These are phyloP conservation scores for Pontederia crassipes DNA, from an alignment of 176 grass and related monocot genomes.

Conservation along the genomic window DNA sequence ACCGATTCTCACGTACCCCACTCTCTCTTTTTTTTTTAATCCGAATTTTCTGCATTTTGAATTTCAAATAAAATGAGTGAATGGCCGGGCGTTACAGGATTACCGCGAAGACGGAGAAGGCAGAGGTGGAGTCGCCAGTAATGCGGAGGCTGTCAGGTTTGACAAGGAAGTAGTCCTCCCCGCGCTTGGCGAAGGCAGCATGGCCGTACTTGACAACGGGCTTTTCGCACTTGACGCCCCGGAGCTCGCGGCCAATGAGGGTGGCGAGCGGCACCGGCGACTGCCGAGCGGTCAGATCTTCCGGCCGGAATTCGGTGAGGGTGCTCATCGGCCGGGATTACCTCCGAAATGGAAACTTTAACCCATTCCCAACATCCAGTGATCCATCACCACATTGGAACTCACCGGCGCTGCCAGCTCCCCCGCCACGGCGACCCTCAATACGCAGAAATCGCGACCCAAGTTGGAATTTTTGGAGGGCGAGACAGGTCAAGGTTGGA, in stretches of 20 bases:
- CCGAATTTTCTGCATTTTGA: no score
- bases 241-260: conserved; percentile 30
- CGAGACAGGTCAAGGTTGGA: no score
- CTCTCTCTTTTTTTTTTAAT: no score
- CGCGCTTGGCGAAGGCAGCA: conserved; percentile 79
- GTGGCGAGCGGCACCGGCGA: conserved; percentile 1
- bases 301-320: background rate
- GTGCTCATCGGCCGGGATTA: background rate
- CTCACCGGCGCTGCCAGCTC: no score
- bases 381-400: no score
- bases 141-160: conserved; percentile 74
- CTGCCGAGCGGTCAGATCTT: conserved; percentile 1
- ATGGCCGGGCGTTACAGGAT: conserved; percentile 1
- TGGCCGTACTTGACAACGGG: conserved; percentile 65
- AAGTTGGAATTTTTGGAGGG: no score
- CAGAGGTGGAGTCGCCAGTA: conserved; percentile 47
- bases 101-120: conserved; percentile 92
- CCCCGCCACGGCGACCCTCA: no score
- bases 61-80: no score
- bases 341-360: background rate
- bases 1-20: no score
- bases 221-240: conserved; percentile 53
- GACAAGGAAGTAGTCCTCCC: conserved; percentile 88
- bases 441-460: no score
- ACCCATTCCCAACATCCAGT: background rate